Conservation (phyloP, 352 stramenopile genomes). For the Phytophthora cactorum region DNA sequence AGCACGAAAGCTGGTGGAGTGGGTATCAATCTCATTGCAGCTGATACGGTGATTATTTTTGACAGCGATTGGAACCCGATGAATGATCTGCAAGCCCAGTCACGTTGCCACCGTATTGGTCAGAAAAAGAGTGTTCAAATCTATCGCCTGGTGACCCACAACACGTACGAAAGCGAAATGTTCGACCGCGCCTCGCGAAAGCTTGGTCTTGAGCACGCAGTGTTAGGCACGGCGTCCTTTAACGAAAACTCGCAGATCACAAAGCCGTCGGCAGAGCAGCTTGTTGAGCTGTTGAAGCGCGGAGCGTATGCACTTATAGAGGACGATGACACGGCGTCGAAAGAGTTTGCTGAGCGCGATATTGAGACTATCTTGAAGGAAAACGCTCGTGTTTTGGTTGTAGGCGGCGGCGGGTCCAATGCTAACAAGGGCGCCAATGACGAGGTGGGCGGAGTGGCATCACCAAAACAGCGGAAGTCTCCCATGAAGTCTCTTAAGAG, state of each 20-base stretch:
- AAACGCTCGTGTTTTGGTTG: slow-evolving; percentile 79
- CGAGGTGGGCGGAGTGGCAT: slow-evolving; percentile 23
- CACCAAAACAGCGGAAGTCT: slow-evolving; percentile 46
- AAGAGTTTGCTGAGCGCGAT: slow-evolving; percentile 94
- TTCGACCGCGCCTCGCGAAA: slow-evolving; percentile 98
- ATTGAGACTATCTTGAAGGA: slow-evolving; percentile 97
- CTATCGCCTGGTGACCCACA: slow-evolving; percentile 97
- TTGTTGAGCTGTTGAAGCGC: slow-evolving; percentile 97
- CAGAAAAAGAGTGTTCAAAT: slow-evolving; percentile 99
- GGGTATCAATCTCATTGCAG: slow-evolving; percentile 98
- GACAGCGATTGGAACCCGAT: slow-evolving; percentile 99
- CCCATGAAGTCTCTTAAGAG: slow-evolving; percentile 58
- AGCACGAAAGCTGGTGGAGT: slow-evolving; percentile 98
- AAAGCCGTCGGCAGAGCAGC: slow-evolving; percentile 89
- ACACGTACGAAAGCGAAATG: slow-evolving; percentile 99
- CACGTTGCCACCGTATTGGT: slow-evolving; percentile 97
- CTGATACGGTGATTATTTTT: slow-evolving; percentile 99
- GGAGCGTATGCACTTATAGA: slow-evolving; percentile 99
- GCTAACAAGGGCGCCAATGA: slow-evolving; percentile 42
- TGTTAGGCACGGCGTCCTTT: slow-evolving; percentile 95
- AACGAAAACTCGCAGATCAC: slow-evolving; percentile 90
- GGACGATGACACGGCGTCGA: slow-evolving; percentile 94
- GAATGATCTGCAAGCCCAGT: slow-evolving; percentile 89
- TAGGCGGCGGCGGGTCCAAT: slow-evolving; percentile 45
- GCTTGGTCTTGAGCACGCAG: slow-evolving; percentile 98